Evolutionary conservation across 495 filamentous ascomycete genomes (phyloP).

Genomic region (Daldinia vernicosa): DNA sequence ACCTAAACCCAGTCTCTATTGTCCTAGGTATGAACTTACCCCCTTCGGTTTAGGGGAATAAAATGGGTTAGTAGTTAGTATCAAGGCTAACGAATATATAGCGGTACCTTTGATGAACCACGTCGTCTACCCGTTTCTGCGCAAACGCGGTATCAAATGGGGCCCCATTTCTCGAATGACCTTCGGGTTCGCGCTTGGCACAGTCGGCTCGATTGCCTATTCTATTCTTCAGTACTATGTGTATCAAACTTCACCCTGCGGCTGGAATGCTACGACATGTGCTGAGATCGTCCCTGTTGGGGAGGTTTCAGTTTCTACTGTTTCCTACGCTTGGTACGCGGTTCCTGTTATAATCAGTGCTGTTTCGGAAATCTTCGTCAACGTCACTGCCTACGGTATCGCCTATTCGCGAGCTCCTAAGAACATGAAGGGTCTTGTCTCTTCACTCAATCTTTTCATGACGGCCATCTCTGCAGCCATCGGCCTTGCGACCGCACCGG

Average conservation of each 20-base stretch:
- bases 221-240: slow-evolving; percentile 77
- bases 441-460: slow-evolving; percentile 38
- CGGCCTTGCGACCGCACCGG: slow-evolving; percentile 64
- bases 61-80: background rate
- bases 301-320: slow-evolving; percentile 55
- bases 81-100: slow-evolving; percentile 32
- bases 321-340: slow-evolving; percentile 53
- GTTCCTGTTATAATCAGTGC: slow-evolving; percentile 61
- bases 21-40: slow-evolving; percentile 58
- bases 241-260: slow-evolving; percentile 65
- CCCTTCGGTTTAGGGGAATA: background rate
- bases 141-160: slow-evolving; percentile 68
- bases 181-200: slow-evolving; percentile 72
- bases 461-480: slow-evolving; percentile 61
- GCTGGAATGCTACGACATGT: slow-evolving; percentile 55
- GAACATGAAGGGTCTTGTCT: slow-evolving; percentile 62
- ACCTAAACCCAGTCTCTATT: slow-evolving; percentile 76
- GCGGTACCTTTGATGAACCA: slow-evolving; percentile 76
- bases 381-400: slow-evolving; percentile 74
- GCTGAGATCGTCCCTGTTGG: slow-evolving; percentile 46
- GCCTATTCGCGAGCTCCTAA: slow-evolving; percentile 73
- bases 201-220: slow-evolving; percentile 67
- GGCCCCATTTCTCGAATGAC: slow-evolving; percentile 77
- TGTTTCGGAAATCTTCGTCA: slow-evolving; percentile 73
- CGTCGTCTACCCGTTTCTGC: slow-evolving; percentile 72